Conservation (phyloP, 2,329 filamentous ascomycete species). For the Neocatenulostroma microsporum region DNA sequence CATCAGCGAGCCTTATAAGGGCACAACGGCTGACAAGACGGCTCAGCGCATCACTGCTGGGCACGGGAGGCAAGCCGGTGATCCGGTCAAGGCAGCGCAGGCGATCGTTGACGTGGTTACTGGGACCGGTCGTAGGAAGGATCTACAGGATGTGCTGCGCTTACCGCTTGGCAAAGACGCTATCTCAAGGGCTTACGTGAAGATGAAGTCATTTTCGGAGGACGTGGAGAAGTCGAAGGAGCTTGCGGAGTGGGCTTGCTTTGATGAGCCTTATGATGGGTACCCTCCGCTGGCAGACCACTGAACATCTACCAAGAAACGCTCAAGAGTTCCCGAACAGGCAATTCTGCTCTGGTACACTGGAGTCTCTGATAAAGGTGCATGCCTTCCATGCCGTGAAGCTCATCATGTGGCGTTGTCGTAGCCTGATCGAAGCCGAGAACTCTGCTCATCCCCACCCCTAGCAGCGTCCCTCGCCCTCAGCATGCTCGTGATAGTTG, state of each 20-base stretch:
- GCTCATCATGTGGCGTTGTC: too few relatives aligned
- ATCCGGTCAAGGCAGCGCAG: slow-evolving; percentile 31
- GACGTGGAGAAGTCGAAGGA: slow-evolving; percentile 8
- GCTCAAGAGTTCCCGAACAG: too few relatives aligned
- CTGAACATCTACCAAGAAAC: too few relatives aligned
- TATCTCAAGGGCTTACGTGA: slow-evolving; percentile 14
- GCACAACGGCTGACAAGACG: slow-evolving; percentile 1
- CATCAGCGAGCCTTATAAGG: slow-evolving; percentile 12
- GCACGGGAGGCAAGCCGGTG: slow-evolving; percentile 24
- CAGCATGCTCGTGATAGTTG: too few relatives aligned
- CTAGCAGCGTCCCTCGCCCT: too few relatives aligned
- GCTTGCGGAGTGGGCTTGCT: slow-evolving; percentile 9
- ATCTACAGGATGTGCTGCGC: slow-evolving; percentile 21
- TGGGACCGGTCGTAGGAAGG: slow-evolving; percentile 28
- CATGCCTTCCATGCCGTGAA: too few relatives aligned
- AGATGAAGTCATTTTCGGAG: slow-evolving; percentile 10
- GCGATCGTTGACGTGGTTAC: slow-evolving; percentile 35
- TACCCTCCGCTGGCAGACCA: slow-evolving; percentile 10
- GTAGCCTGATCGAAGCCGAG: too few relatives aligned
- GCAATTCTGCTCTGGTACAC: too few relatives aligned
- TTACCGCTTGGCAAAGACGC: slow-evolving; percentile 35
- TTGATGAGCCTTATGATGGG: slow-evolving; percentile 9
- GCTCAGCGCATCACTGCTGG: slow-evolving; percentile 10
- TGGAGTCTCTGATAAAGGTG: too few relatives aligned
- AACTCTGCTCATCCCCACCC: too few relatives aligned